phyloP scores from a whole-genome alignment of 768 basidiomycete species.

The Hygrophoropsis aurantiaca region DNA sequence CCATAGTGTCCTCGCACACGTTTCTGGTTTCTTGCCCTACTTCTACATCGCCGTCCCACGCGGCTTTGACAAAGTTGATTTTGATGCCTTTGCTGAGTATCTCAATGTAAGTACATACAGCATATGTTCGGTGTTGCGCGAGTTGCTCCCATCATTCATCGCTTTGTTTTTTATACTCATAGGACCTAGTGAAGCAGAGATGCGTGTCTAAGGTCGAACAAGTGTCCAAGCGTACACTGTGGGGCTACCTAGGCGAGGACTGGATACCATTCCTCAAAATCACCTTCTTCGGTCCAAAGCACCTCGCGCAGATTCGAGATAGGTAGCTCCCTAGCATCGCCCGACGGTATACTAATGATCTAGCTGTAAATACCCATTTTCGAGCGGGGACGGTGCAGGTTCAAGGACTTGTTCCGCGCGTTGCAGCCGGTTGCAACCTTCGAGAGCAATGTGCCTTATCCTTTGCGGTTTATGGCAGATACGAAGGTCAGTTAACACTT shows the following conservation, averaged over 20 bases:
- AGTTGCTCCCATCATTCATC: not conserved
- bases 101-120: slow-evolving; percentile 67
- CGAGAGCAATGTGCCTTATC: slow-evolving; percentile 93
- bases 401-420: slow-evolving; percentile 53
- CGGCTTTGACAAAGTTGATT: slow-evolving; percentile 72
- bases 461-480: slow-evolving; percentile 96
- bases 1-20: slow-evolving; percentile 83
- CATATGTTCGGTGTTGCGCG: no score
- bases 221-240: slow-evolving; percentile 69
- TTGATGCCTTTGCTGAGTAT: slow-evolving; percentile 59
- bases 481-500: slow-evolving; percentile 59
- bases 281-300: slow-evolving; percentile 68
- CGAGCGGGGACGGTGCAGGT: slow-evolving; percentile 73
- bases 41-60: slow-evolving; percentile 89
- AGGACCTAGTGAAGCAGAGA: slow-evolving; percentile 29
- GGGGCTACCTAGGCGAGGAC: slow-evolving; percentile 88
- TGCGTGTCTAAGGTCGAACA: slow-evolving; percentile 57
- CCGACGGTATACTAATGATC: not conserved
- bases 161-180: not conserved
- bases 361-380: slow-evolving; percentile 51
- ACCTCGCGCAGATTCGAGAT: slow-evolving; percentile 90
- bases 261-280: slow-evolving; percentile 82
- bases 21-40: slow-evolving; percentile 86
- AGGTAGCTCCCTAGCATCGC: slow-evolving; percentile 39
- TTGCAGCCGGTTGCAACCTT: slow-evolving; percentile 63